phyloP scores from a whole-genome alignment of 208 protist genomes.

The Leishmania martiniquensis region DNA sequence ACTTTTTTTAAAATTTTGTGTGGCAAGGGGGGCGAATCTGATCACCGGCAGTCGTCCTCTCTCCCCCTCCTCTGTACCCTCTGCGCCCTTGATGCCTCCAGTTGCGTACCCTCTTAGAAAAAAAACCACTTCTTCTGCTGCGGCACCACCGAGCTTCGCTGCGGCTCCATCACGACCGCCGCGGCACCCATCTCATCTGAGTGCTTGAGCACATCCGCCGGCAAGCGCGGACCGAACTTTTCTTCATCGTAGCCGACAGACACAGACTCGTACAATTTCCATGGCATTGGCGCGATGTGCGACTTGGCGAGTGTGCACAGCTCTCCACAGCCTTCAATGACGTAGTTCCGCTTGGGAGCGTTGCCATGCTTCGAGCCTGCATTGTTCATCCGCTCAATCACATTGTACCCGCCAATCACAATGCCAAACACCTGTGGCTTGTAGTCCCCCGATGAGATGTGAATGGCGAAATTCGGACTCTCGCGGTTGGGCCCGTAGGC shows the following conservation, averaged over 20 bases:
- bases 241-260: conserved; percentile 84
- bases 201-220: conserved; percentile 35
- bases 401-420: conserved; percentile 87
- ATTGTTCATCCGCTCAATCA: conserved; percentile 86
- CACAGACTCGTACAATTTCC: conserved; percentile 79
- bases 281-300: conserved; percentile 84
- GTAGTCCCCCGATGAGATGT: conserved; percentile 84
- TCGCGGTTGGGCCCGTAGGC: conserved; percentile 75
- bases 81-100: no score
- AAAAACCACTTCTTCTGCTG: conserved; percentile 30
- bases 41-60: background rate
- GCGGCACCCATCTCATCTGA: conserved; percentile 36
- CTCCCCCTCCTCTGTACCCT: background rate
- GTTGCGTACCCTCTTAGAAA: conserved; percentile 21
- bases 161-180: background rate
- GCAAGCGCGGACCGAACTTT: conserved; percentile 61
- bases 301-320: conserved; percentile 89
- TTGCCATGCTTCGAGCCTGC: conserved; percentile 84
- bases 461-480: conserved; percentile 88
- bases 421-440: conserved; percentile 84
- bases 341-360: conserved; percentile 72
- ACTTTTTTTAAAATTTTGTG: no score
- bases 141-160: background rate
- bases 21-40: background rate
- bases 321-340: conserved; percentile 83